Base-by-base conservation (phyloP, 805 yeast species). In the Isabelozyma heimii region DNA sequence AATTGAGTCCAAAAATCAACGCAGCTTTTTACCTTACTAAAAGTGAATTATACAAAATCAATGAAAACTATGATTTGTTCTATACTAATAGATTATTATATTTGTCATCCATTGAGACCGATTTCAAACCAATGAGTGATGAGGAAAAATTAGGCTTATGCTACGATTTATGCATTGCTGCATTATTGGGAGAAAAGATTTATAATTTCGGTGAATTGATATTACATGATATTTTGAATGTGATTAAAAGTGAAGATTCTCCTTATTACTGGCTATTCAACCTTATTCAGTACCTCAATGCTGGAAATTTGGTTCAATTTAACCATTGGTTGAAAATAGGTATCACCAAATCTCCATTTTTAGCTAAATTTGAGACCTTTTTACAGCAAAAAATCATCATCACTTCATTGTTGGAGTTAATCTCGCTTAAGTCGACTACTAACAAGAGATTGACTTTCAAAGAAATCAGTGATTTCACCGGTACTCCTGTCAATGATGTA, bases 141-240 rank as follows among this genome's bases (percentile, higher is more conserved):
- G 72, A 68, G 33, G 69, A 66, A 41, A 52, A 56, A 46, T 65
- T 74, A 47, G 88, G 89, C 1, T 59, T 73, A 46, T 71, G 76
- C 52, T 83, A 84, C 59, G 96, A 92, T 56, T 80, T 92, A 56
- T 80, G 92, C 51, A 76, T 90, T 42, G 84, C 96, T 30, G 98
- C 97, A 0, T 73, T 94, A 51, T 76, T 92, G 58, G 98, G 97
- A 44, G 96, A 91, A 62, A 84, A 82, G 60, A 89, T 92, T 58
- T 94, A 90, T 75, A 94, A 92, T 72, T 94, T 94, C 68, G 98
- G 98, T 45, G 99, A 94, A 70, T 80, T 94, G 53, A 79, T 94
- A 52, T 83, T 91, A 65, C 98, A 92, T 68, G 96, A 94, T 41
- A 83, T 92, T 43, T 79, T 91, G 66, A 63, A 72, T 40, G 67